phyloP scores from a whole-genome alignment of 2,329 filamentous ascomycete species.

The Trichocomaceae sp. region DNA sequence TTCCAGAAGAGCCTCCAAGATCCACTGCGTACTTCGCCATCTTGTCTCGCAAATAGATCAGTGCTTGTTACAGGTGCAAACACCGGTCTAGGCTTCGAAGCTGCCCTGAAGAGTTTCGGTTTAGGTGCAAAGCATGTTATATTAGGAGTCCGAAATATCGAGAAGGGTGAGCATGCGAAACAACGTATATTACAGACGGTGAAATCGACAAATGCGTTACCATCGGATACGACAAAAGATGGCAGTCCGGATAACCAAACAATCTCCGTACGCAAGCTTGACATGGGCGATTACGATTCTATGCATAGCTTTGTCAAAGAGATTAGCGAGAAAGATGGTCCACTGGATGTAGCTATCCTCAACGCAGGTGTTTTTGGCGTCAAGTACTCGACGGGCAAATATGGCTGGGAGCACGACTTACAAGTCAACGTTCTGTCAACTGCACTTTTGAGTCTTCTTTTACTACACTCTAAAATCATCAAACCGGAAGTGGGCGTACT shows the following conservation, averaged over 20 bases:
- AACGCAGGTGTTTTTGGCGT: conserved; percentile 4
- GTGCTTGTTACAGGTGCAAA: conserved; percentile 43
- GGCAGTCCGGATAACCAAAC: not conserved
- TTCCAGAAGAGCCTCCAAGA: not conserved
- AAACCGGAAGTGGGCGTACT: not conserved
- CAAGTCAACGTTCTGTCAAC: conserved; percentile 1
- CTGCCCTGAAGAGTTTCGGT: conserved; percentile 37
- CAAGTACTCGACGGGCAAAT: not conserved
- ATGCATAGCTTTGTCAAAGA: conserved; percentile 4
- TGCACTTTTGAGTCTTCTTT: not conserved
- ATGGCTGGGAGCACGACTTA: conserved; percentile 2
- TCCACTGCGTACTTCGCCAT: not conserved
- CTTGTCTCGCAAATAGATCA: conserved; percentile 22
- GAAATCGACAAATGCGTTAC: no score
- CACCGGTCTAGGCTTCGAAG: conserved; percentile 41
- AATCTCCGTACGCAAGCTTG: not conserved
- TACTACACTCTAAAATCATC: not conserved
- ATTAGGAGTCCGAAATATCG: conserved; percentile 37
- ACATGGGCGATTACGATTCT: conserved; percentile 2
- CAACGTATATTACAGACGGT: not conserved
- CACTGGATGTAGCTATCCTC: not conserved
- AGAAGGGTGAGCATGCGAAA: conserved; percentile 24
- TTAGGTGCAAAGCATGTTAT: conserved; percentile 38
- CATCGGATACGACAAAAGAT: not conserved
- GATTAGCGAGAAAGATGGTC: not conserved